Evolutionary conservation across 2,329 filamentous ascomycete genomes (phyloP).

Genomic region (Cordyceps javanica): DNA sequence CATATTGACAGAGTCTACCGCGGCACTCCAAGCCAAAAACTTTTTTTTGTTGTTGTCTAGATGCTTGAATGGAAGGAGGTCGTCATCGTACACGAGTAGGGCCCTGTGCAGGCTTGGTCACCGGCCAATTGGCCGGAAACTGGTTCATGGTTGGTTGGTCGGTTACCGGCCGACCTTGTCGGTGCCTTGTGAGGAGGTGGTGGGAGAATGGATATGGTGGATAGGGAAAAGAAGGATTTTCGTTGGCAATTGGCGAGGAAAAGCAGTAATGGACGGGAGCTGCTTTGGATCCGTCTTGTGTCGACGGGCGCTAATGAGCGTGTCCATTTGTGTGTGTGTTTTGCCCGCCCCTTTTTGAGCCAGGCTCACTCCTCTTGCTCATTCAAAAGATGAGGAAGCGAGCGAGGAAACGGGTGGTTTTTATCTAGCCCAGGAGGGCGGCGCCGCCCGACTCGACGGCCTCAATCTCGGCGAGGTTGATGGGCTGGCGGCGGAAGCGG

Average conservation of each 20-base stretch:
- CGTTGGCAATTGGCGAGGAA: background rate
- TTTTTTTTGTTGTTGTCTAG: conserved; percentile 8
- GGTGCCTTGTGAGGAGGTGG: background rate
- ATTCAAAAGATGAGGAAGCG: background rate
- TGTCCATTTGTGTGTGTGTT: background rate
- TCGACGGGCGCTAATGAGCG: background rate
- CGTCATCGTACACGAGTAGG: conserved; percentile 9
- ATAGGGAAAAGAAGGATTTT: background rate
- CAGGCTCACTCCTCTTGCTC: background rate
- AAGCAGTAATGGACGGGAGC: background rate
- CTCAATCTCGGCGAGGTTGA: conserved; percentile 83
- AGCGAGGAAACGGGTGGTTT: background rate
- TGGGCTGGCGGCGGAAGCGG: conserved; percentile 71
- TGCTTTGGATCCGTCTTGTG: background rate
- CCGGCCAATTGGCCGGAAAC: conserved; percentile 2
- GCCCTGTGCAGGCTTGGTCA: background rate
- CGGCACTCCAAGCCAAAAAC: conserved; percentile 10
- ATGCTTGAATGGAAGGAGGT: background rate
- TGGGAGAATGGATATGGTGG: background rate
- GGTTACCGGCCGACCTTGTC: background rate
- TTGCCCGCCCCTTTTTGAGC: background rate
- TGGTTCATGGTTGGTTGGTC: too few relatives aligned
- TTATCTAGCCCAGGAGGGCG: conserved; percentile 40
- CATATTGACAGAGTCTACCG: conserved; percentile 11
- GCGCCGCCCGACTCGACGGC: conserved; percentile 92